phyloP scores from a whole-genome alignment of 108 stramenopile species.

The Fragilaria crotonensis region DNA sequence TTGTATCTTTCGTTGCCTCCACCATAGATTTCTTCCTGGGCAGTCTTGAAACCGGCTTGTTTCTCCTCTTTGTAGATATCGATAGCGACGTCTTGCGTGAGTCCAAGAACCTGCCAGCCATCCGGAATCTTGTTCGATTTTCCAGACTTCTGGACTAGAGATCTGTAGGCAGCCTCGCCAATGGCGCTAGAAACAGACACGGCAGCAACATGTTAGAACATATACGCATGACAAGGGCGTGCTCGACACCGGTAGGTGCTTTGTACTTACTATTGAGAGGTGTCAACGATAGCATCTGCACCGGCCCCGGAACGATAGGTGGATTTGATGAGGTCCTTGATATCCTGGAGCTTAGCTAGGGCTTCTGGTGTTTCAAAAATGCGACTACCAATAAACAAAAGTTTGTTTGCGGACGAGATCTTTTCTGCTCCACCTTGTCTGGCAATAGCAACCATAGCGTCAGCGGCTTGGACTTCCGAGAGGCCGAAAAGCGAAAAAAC shows the following conservation, averaged over 20 bases:
- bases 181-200: conserved; percentile 45
- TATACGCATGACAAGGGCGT: background rate
- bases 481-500: conserved; percentile 64
- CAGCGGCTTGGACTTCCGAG: conserved; percentile 61
- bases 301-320: conserved; percentile 35
- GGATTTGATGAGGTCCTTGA: conserved; percentile 49
- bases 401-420: conserved; percentile 59
- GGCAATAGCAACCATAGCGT: conserved; percentile 48
- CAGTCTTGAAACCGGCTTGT: conserved; percentile 51
- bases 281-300: conserved; percentile 43
- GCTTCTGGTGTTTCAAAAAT: conserved; percentile 64
- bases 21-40: conserved; percentile 50
- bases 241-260: background rate
- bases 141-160: conserved; percentile 49
- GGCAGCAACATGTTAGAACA: too few species aligned
- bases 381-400: conserved; percentile 72
- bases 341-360: conserved; percentile 32
- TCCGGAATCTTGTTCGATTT: conserved; percentile 42
- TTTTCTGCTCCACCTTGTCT: conserved; percentile 38
- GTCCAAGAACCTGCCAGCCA: conserved; percentile 84
- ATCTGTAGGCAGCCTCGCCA: conserved; percentile 71
- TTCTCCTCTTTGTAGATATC: conserved; percentile 66
- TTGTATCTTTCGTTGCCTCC: conserved; percentile 44
- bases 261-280: conserved; percentile 63
- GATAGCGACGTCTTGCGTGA: conserved; percentile 58